These are phyloP conservation scores for Letharia columbiana DNA, from an alignment of 495 filamentous ascomycete genomes.

Conservation along the genomic window DNA sequence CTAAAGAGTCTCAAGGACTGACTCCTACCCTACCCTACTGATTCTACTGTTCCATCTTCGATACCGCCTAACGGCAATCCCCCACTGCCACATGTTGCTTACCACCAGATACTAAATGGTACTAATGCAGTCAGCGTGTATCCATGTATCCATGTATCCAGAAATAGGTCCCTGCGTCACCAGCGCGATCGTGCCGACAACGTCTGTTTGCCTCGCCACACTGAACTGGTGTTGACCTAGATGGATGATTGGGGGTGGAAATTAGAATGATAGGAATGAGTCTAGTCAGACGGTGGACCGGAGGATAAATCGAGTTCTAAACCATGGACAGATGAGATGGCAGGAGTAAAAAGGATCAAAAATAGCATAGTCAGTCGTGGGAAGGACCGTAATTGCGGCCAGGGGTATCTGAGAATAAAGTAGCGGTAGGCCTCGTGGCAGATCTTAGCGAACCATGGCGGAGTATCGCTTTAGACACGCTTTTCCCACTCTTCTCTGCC, in stretches of 20 bases:
- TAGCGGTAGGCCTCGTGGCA: conserved; percentile 12
- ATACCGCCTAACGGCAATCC: conserved; percentile 2
- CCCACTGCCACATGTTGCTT: conserved; percentile 20
- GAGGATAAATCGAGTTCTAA: neutral
- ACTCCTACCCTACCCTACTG: neutral
- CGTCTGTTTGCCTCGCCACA: neutral
- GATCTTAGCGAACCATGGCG: conserved; percentile 11
- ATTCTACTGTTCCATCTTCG: neutral
- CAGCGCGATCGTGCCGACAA: conserved; percentile 1
- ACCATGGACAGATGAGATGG: conserved; percentile 3
- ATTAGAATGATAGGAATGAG: neutral
- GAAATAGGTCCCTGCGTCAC: conserved; percentile 11
- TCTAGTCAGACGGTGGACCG: neutral
- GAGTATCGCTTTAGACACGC: neutral
- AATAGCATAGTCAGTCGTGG: neutral
- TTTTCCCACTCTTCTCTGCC: neutral
- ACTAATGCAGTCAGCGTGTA: conserved; percentile 39
- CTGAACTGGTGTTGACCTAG: neutral
- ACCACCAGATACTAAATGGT: neutral
- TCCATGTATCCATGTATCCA: conserved; percentile 41
- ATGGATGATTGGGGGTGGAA: neutral
- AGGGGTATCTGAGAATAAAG: conserved; percentile 2
- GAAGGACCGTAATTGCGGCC: conserved; percentile 17
- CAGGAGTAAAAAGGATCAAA: neutral
- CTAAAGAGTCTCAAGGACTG: neutral